Evolutionary conservation across 2,329 filamentous ascomycete genomes (phyloP).

Genomic region (Clonostachys chloroleuca): DNA sequence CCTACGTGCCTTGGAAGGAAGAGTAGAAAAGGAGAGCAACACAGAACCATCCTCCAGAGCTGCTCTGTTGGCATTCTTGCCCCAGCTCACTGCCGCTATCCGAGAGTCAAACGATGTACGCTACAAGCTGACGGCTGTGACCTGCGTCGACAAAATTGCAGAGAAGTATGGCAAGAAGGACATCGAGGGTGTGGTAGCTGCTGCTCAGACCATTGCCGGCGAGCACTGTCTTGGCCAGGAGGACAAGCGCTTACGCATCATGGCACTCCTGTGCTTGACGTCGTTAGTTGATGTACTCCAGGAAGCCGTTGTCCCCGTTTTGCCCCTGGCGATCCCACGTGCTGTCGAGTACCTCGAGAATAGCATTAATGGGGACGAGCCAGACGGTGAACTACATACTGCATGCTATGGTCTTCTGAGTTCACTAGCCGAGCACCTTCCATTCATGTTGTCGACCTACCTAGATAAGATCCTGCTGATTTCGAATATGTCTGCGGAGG

Average conservation of each 20-base stretch:
- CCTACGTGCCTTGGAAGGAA: constrained; percentile 73
- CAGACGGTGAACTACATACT: constrained; percentile 67
- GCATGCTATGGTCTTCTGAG: constrained; percentile 78
- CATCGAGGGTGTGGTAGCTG: constrained; percentile 67
- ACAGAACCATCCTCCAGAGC: constrained; percentile 64
- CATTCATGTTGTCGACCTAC: constrained; percentile 82
- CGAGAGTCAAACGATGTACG: constrained; percentile 65
- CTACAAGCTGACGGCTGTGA: constrained; percentile 81
- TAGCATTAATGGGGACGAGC: constrained; percentile 48
- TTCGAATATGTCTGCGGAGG: constrained; percentile 67
- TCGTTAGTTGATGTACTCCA: constrained; percentile 85
- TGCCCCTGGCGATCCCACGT: constrained; percentile 71
- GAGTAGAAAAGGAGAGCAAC: constrained; percentile 69
- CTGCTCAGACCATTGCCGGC: constrained; percentile 74
- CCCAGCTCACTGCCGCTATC: constrained; percentile 73
- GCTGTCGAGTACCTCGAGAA: constrained; percentile 66
- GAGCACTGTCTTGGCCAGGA: constrained; percentile 70
- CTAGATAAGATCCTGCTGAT: constrained; percentile 68
- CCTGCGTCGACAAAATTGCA: constrained; percentile 86
- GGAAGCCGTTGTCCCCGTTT: constrained; percentile 78
- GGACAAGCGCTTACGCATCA: constrained; percentile 69
- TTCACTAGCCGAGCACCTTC: constrained; percentile 75
- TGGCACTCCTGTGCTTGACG: constrained; percentile 84
- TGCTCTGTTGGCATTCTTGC: constrained; percentile 73
- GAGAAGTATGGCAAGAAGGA: constrained; percentile 97